phyloP scores from a whole-genome alignment of 225 moss, liverwort and hornwort genomes.

The Antitrichia curtipendula region DNA sequence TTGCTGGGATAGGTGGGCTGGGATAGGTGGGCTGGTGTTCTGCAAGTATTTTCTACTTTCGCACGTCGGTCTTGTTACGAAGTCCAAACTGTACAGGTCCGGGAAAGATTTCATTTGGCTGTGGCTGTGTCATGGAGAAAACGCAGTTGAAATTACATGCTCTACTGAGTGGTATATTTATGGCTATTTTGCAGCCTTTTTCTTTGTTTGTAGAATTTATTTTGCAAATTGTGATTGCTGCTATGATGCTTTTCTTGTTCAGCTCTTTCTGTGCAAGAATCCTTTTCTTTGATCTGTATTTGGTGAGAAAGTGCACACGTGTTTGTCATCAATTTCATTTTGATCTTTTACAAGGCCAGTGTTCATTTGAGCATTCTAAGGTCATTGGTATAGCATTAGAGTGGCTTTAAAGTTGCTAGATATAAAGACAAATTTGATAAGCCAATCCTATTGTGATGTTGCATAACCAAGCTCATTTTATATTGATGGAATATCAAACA shows the following conservation, averaged over 20 bases:
- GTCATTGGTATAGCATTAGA: neutral
- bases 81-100: constrained; percentile 5
- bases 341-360: too few species aligned
- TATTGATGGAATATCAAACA: neutral
- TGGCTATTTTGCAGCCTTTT: neutral
- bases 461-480: neutral
- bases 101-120: neutral
- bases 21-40: neutral
- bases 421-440: neutral
- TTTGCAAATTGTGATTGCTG: neutral
- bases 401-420: too few species aligned
- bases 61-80: neutral
- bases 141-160: neutral
- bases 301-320: too few species aligned
- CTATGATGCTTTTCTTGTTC: neutral
- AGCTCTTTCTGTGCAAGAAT: neutral
- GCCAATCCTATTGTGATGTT: neutral
- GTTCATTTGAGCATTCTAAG: neutral
- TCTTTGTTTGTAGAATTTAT: neutral
- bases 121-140: neutral
- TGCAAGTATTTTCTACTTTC: neutral
- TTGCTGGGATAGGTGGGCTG: neutral
- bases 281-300: neutral
- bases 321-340: neutral
- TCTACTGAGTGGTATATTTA: neutral